Base-by-base conservation (phyloP, 345 rosid species). In the Gynandropsis gynandra region DNA sequence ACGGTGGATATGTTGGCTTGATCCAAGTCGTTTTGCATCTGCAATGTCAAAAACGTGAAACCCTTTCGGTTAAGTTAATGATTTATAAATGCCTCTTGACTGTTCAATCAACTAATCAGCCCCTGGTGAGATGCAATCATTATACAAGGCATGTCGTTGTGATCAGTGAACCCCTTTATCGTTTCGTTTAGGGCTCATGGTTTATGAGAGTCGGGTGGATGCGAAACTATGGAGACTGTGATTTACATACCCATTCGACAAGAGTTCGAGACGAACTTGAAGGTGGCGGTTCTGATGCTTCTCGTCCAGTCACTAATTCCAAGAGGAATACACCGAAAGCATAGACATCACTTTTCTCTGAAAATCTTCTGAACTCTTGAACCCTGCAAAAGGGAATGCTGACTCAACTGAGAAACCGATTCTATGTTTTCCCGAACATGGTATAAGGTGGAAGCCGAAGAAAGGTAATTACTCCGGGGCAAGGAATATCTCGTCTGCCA, bases 311-410 rank as follows among this genome's bases (percentile, higher is more conserved):
- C 39, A 84, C 77, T 48, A 87, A 60, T 73, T 87, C 95, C 80
- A 87, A 71, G 56, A 90, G 95, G 63, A 90, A 90, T 32, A 87
- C 87, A 7, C 96, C 98, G 53, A 90, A 90, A 68, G 96, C 83
- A 68, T 80, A 90, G 1, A 68, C 83, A 50, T 90, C 98, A 45
- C 98, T 80, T 65, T 87, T 90, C 16, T 86, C 96, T 34, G 98
- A 90, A 69, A 83, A 86, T 54, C 82, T 67, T 66, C 77, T 73
- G 62, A 90, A 90, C 62, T 90, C 98, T 63, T 46, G 74, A 58
- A 82, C 96, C 82, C 98, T 87, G 73, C 62, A 66, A 9, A 13
- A 29, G 27, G 9, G 5, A 62, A 13, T 21, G 1, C 7, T 24
- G 29, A 24, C 29, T 24, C 51, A 18, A 41, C 43, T 36, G 7